Evolutionary conservation across 208 protist genomes (phyloP).

Genomic region (Trypanosoma scelopori): DNA sequence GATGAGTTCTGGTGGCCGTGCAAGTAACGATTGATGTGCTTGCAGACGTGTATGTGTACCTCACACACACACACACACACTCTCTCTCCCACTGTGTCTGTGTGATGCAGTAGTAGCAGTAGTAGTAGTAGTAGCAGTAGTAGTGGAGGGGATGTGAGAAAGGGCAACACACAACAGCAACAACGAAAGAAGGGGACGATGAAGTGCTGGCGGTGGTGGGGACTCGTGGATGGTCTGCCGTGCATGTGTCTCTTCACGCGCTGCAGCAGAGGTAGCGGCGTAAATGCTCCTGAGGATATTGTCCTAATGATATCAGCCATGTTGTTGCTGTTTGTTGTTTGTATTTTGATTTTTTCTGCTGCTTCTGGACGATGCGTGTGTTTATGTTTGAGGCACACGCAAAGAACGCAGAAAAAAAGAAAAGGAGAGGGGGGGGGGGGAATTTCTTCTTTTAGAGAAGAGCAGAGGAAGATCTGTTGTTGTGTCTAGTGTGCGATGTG

Average conservation of each 20-base stretch:
- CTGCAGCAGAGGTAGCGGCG: neutral
- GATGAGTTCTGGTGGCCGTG: constrained; percentile 92
- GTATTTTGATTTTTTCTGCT: neutral
- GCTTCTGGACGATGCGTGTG: neutral
- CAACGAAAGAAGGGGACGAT: too few relatives aligned
- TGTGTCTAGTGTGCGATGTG: too few relatives aligned
- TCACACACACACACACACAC: too few relatives aligned
- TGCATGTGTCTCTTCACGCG: neutral
- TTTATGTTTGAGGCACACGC: neutral
- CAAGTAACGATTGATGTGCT: constrained; percentile 43
- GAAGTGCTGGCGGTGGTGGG: too few relatives aligned
- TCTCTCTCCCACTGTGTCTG: too few relatives aligned
- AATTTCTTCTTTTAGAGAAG: too few relatives aligned
- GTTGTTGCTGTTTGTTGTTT: neutral
- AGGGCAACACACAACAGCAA: too few relatives aligned
- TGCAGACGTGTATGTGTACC: neutral
- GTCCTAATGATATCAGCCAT: neutral
- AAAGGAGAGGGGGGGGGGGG: neutral
- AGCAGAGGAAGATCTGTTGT: neutral
- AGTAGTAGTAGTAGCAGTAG: too few relatives aligned
- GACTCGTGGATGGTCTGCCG: too few relatives aligned
- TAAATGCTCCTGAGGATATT: neutral
- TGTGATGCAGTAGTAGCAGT: neutral
- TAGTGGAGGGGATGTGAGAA: too few relatives aligned
- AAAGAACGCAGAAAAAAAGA: neutral